Conservation (phyloP, 495 filamentous ascomycete species). For the Penicillium diatomitis region DNA sequence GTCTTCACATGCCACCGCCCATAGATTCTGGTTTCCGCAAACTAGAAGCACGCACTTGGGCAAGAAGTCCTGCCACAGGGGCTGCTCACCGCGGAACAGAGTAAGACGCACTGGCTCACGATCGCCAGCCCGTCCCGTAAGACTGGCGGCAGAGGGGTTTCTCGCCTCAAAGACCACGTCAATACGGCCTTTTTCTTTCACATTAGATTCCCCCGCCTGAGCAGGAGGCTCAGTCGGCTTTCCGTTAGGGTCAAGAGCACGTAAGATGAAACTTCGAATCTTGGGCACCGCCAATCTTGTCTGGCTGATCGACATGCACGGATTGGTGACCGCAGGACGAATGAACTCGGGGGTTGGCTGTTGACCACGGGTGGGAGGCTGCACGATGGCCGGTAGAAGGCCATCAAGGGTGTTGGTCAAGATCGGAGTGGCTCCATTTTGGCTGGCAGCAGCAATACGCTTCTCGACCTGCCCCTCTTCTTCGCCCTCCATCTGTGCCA, state of each 20-base stretch:
- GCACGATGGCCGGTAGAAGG: conserved; percentile 53
- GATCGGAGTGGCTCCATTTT: conserved; percentile 62
- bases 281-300: conserved; percentile 86
- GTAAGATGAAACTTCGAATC: conserved; percentile 67
- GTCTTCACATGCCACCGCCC: conserved; percentile 89
- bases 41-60: conserved; percentile 74
- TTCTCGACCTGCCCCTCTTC: conserved; percentile 62
- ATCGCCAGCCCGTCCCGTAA: conserved; percentile 48
- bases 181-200: conserved; percentile 51
- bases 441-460: conserved; percentile 43
- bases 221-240: conserved; percentile 38
- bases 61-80: conserved; percentile 89
- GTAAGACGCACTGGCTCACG: conserved; percentile 77
- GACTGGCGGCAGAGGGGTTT: conserved; percentile 52
- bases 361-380: conserved; percentile 46
- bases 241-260: conserved; percentile 36
- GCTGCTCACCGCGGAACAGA: conserved; percentile 70
- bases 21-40: conserved; percentile 82
- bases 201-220: conserved; percentile 40
- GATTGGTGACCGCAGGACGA: conserved; percentile 77
- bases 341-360: conserved; percentile 77
- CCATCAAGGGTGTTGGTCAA: conserved; percentile 70
- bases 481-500: conserved; percentile 53
- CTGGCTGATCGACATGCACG: conserved; percentile 70
- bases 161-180: conserved; percentile 64